A percentile compares a stretch with the other conserved stretches of the same genome.
Evolutionary conservation across 192 early-diverging fungal genomes (phyloP).

Genomic region (Blastocladiella britannica): DNA sequence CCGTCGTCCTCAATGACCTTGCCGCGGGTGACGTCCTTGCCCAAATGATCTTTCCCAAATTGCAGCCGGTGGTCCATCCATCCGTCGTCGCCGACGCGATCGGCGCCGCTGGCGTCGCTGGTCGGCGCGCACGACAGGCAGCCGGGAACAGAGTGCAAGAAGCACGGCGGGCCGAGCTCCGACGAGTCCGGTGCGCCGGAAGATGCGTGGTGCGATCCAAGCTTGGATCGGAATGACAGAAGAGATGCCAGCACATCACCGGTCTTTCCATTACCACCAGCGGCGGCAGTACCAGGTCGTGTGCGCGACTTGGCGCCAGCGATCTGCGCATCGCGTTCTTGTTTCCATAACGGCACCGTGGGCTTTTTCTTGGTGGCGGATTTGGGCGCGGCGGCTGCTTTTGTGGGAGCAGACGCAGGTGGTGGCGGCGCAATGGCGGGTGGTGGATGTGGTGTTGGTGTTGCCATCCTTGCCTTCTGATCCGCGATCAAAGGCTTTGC

Average conservation of each 20-base stretch:
- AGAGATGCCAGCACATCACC: conserved; percentile 23
- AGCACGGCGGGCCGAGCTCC: conserved; percentile 21
- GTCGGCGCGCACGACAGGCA: conserved; percentile 49
- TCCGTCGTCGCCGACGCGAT: conserved; percentile 22
- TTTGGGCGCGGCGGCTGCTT: neutral
- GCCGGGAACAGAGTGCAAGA: conserved; percentile 41
- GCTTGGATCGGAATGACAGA: conserved; percentile 31
- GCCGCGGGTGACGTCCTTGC: conserved; percentile 23
- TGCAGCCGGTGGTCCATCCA: conserved; percentile 64
- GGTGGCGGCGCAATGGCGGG: neutral
- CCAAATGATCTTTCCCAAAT: conserved; percentile 49
- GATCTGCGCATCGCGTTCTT: conserved; percentile 20
- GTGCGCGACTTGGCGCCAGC: neutral
- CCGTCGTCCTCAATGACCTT: conserved; percentile 25
- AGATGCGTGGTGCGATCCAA: conserved; percentile 7
- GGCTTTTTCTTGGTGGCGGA: conserved; percentile 13
- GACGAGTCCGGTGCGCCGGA: conserved; percentile 6
- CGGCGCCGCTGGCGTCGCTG: conserved; percentile 9
- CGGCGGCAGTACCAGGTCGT: too few relatives aligned
- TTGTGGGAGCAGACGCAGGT: neutral
- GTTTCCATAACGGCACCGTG: conserved; percentile 19
- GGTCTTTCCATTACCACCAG: too few relatives aligned
- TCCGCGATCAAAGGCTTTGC: neutral
- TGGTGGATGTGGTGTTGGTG: neutral
- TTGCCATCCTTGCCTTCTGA: neutral